Evolutionary conservation across 768 basidiomycete genomes (phyloP), one percentile per base, ranked within the genome.

Genomic region (Phlebiopsis flavidoalba): DNA sequence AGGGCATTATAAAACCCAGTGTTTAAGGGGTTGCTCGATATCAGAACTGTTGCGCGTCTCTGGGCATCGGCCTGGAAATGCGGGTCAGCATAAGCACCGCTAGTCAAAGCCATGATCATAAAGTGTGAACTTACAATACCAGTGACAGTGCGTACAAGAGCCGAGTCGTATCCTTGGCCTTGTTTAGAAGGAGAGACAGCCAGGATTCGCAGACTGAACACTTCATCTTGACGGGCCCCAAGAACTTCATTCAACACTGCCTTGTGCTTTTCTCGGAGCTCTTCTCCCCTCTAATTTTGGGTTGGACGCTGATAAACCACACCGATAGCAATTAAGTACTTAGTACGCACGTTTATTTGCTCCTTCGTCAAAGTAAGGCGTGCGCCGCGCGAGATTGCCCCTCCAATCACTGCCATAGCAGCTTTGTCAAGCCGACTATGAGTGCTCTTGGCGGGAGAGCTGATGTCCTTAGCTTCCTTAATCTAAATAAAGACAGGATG

Each of bases 141-240:
- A 22, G 54, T 43, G 54, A 55, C 40, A n/a, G 54, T 45, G 35
- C 40, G 36, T n/a, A 43, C 54, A 14, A 55, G 22, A 5, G 54
- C 54, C 12, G 54, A 55, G 1, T 19, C 54, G 14, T 55, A 63
- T 15, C 63, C 59, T 17, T 37, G 63, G 15, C 63, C 63, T 40
- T 60, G 59, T 31, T 60, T 56, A 0, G 26, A 50, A 8, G 55
- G 54, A 19, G 50, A 6, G 31, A 52, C 54, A 3, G 48, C 49
- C 11, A 59, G 36, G 24, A 53, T 24, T 12, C 50, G 26, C 53
- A 63, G 10, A 24, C 35, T 40, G 5, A 60, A 50, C 49, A 60
- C 53, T 7, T 50, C 48, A n/a, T 60, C 40, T 22, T 60, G 26
- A 8, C 53, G 46, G 22, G 26, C 31, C 24, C 59, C 53, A 8